These are phyloP conservation scores for Trypethelium eluteriae DNA, from an alignment of 495 filamentous ascomycete genomes.

Conservation along the genomic window DNA sequence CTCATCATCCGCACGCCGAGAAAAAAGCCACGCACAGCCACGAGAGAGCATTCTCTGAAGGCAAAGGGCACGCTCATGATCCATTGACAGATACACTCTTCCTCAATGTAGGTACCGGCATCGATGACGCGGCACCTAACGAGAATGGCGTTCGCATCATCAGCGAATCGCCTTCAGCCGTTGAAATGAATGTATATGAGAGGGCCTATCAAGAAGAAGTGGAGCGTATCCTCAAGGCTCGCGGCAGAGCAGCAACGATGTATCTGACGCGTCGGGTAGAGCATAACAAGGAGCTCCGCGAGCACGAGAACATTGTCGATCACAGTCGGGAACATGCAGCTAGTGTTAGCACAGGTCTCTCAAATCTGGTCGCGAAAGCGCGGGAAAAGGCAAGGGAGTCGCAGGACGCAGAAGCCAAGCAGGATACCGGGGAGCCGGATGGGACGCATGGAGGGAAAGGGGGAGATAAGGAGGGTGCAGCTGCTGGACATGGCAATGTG, in stretches of 20 bases:
- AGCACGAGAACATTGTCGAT: slow-evolving; percentile 25
- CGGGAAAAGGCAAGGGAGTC: not conserved
- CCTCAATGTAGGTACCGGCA: slow-evolving; percentile 65
- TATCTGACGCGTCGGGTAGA: slow-evolving; percentile 58
- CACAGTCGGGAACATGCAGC: slow-evolving; percentile 10
- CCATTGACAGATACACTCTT: slow-evolving; percentile 55
- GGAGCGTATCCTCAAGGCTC: slow-evolving; percentile 52
- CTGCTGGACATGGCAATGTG: not conserved
- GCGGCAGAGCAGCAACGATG: slow-evolving; percentile 39
- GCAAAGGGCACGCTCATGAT: slow-evolving; percentile 61
- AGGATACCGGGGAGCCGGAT: not conserved
- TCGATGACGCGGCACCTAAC: slow-evolving; percentile 29
- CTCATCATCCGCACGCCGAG: slow-evolving; percentile 9
- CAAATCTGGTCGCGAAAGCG: not conserved
- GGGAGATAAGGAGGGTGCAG: not conserved
- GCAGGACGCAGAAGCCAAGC: not conserved
- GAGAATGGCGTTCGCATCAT: slow-evolving; percentile 39
- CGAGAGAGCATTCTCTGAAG: slow-evolving; percentile 24
- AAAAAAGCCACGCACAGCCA: not conserved
- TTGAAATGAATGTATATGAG: slow-evolving; percentile 81
- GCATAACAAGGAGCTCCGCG: slow-evolving; percentile 32
- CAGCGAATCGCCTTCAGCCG: slow-evolving; percentile 72
- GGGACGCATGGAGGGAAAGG: not conserved
- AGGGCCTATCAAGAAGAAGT: slow-evolving; percentile 76
- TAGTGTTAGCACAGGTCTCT: not conserved